Evolutionary conservation across 73 alveolate genomes (phyloP), one percentile per base, ranked within the genome.

Genomic region (Tetrahymena elliotti): DNA sequence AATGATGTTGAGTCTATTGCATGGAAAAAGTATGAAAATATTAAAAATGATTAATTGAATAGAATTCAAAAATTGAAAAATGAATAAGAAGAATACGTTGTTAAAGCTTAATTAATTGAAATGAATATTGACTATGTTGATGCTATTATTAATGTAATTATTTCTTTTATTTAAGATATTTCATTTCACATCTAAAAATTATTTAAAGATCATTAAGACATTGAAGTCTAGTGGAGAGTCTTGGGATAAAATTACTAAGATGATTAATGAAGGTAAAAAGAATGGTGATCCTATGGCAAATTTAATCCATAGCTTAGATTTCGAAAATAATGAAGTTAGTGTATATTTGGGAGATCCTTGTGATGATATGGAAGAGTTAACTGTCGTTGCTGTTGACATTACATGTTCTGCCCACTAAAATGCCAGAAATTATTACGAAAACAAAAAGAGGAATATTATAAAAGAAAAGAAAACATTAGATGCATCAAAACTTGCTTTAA

Each of bases 231-330:
- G 93, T 40, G 99, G 99, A 6, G 95, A 98, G 83, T 93, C 97
- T 20, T 98, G 99, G 99, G 95, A 84, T n/a, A 98, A 97, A 35
- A 96, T 97, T 33, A 83, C 95, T 96, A 97, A 98, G 93, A 97
- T 98, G 99, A 97, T 98, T 36, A 97, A 97, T 39, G 99, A 97
- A 35, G 98, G 98, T 95, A 96, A 97, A 93, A 95, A 97, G 93
- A 95, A 97, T 12, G 99, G 99, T 24, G 97, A 98, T 94, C 98
- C 98, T n/a, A 96, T 97, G 38, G 99, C 99, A 27, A 83, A 96
- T 68, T 38, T 97, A 83, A 97, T 98, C 18, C 96, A 97, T 82
- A 96, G 95, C 31, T 53, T 98, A 94, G 95, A 98, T 83, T 96
- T 98, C 35, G 98, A 97, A 83, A 94, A 97, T 93, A 96, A 96